Evolutionary conservation across 306 rosid species (phyloP).

Genomic region (Purshia tridentata): DNA sequence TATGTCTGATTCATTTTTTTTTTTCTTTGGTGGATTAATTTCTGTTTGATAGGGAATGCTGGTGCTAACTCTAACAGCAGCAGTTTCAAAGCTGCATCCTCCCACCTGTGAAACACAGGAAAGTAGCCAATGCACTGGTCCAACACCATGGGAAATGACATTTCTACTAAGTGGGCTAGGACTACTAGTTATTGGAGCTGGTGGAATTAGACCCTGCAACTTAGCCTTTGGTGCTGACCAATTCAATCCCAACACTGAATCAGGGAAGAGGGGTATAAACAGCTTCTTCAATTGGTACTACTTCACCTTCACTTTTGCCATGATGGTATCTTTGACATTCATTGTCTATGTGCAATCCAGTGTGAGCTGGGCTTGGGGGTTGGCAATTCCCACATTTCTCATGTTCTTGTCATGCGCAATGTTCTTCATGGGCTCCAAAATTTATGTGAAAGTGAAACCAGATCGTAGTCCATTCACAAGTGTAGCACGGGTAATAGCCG

Average conservation of each 20-base stretch:
- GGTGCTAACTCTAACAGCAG: constrained; percentile 65
- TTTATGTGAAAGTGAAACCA: constrained; percentile 74
- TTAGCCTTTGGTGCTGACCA: constrained; percentile 93
- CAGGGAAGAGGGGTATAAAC: constrained; percentile 72
- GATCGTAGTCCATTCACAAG: constrained; percentile 78
- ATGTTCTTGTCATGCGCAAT: constrained; percentile 64
- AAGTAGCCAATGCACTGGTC: constrained; percentile 45
- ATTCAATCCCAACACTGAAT: constrained; percentile 71
- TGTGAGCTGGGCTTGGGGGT: constrained; percentile 79
- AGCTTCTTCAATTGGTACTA: constrained; percentile 98
- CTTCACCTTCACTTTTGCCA: constrained; percentile 73
- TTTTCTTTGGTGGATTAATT: not conserved
- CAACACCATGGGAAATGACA: constrained; percentile 64
- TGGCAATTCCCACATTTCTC: constrained; percentile 70
- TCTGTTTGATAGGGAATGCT: constrained; percentile 59
- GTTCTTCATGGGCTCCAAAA: constrained; percentile 61
- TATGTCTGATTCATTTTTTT: not conserved
- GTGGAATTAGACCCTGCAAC: constrained; percentile 84
- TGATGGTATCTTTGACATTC: constrained; percentile 66
- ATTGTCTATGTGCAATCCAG: constrained; percentile 77
- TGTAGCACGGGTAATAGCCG: constrained; percentile 55
- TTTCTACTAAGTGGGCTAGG: constrained; percentile 60
- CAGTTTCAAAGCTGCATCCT: constrained; percentile 65
- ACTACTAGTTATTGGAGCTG: constrained; percentile 64
- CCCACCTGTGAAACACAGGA: constrained; percentile 51